Evolutionary conservation across 352 stramenopile species (phyloP).

Genomic region (Pythium coloratum): DNA sequence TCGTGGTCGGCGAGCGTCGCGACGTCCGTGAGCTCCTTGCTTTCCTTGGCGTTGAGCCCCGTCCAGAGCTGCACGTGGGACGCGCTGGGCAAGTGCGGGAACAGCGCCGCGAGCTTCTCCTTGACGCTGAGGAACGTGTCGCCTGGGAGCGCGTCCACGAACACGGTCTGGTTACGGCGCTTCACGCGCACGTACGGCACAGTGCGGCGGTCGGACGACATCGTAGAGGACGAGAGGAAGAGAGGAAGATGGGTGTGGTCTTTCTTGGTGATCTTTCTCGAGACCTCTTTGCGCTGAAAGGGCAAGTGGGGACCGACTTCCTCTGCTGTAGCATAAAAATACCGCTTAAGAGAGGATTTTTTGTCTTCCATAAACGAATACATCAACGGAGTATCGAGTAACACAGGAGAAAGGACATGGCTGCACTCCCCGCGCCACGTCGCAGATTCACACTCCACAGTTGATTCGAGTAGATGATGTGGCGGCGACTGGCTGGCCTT

Average conservation of each 20-base stretch:
- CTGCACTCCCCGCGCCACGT: background rate
- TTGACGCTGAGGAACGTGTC: slow-evolving; percentile 86
- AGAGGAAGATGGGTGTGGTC: background rate
- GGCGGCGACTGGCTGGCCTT: no score
- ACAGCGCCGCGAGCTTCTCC: slow-evolving; percentile 71
- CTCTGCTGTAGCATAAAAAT: background rate
- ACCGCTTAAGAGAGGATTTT: background rate
- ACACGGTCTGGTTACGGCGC: slow-evolving; percentile 83
- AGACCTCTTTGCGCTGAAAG: background rate
- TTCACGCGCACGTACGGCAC: slow-evolving; percentile 89
- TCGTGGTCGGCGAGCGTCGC: slow-evolving; percentile 82
- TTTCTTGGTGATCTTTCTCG: background rate
- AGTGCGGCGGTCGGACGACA: slow-evolving; percentile 13
- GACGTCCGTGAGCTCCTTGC: slow-evolving; percentile 77
- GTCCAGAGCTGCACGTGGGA: slow-evolving; percentile 73
- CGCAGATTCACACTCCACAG: no score
- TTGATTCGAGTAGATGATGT: no score
- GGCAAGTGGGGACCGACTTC: background rate
- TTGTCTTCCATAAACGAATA: no score
- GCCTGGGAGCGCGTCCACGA: slow-evolving; percentile 76
- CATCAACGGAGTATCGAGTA: background rate
- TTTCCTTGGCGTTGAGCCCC: slow-evolving; percentile 68
- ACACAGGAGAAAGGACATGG: background rate
- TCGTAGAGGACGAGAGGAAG: background rate
- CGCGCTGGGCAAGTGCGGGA: slow-evolving; percentile 44